phyloP scores from a whole-genome alignment of 371 early-diverging fungal species.

The Choanephora cucurbitarum region DNA sequence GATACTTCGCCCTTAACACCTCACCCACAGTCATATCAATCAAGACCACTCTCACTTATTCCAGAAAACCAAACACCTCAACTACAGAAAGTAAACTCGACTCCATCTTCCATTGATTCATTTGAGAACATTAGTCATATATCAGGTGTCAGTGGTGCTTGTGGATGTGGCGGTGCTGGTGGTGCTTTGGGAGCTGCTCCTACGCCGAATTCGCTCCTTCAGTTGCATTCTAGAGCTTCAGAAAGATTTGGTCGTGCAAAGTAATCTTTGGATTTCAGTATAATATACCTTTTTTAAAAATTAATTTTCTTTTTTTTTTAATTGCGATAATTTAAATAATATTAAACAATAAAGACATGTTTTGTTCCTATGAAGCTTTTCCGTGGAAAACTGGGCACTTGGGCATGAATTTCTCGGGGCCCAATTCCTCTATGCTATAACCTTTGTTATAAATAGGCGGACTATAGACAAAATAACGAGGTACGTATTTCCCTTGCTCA shows the following conservation, averaged over 20 bases:
- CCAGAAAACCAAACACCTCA: slow-evolving; percentile 21
- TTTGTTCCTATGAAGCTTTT: slow-evolving; percentile 1
- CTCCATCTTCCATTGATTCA: slow-evolving; percentile 29
- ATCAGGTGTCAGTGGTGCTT: slow-evolving; percentile 42
- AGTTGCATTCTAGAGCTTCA: slow-evolving; percentile 26
- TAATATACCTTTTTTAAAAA: neutral
- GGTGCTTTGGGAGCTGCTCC: slow-evolving; percentile 29
- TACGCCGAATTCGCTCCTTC: slow-evolving; percentile 11
- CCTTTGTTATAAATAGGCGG: slow-evolving; percentile 25
- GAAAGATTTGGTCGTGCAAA: slow-evolving; percentile 31
- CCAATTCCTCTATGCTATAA: slow-evolving; percentile 29
- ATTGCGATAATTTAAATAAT: neutral
- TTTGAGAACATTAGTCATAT: slow-evolving; percentile 50
- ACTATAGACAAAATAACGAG: slow-evolving; percentile 25
- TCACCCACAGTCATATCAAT: slow-evolving; percentile 11
- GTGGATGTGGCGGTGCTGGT: slow-evolving; percentile 32
- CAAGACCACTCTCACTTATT: slow-evolving; percentile 22
- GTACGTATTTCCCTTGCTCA: slow-evolving; percentile 25
- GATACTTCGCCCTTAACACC: slow-evolving; percentile 7
- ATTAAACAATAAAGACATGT: slow-evolving; percentile 3
- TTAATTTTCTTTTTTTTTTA: neutral
- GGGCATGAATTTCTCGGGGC: slow-evolving; percentile 32
- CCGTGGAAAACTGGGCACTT: slow-evolving; percentile 28
- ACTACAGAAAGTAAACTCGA: slow-evolving; percentile 17
- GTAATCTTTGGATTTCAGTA: slow-evolving; percentile 5